Conservation (phyloP, 2,329 filamentous ascomycete species). For the Akanthomyces lecanii region DNA sequence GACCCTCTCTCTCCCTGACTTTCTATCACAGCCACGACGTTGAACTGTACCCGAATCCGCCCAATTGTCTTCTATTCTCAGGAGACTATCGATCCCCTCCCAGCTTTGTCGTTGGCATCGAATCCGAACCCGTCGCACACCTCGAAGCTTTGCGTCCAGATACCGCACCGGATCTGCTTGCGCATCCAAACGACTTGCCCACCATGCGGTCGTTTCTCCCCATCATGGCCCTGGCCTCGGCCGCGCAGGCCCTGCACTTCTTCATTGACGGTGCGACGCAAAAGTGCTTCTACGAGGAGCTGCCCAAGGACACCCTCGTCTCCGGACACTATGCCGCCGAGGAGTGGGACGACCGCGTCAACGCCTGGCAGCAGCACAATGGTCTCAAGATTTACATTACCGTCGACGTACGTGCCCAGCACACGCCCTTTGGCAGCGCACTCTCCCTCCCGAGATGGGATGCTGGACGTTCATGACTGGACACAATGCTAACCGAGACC, state of each 20-base stretch:
- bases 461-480: neutral
- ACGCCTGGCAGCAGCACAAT: slow-evolving; percentile 66
- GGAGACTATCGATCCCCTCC: neutral
- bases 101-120: slow-evolving; percentile 2
- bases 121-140: neutral
- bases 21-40: neutral
- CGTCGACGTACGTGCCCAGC: slow-evolving; percentile 61
- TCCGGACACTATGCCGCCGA: slow-evolving; percentile 88
- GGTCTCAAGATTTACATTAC: slow-evolving; percentile 83
- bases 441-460: neutral
- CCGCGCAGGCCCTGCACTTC: slow-evolving; percentile 85
- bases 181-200: slow-evolving; percentile 6
- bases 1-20: neutral
- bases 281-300: slow-evolving; percentile 97
- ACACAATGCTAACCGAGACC: slow-evolving; percentile 16
- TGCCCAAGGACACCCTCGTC: slow-evolving; percentile 94
- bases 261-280: slow-evolving; percentile 81
- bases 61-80: neutral
- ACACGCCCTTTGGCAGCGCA: neutral
- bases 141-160: neutral
- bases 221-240: slow-evolving; percentile 59
- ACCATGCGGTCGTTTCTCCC: slow-evolving; percentile 60
- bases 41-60: neutral
- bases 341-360: slow-evolving; percentile 70
- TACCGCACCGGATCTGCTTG: neutral